These are phyloP conservation scores for Aphanomyces invadans DNA, from an alignment of 352 stramenopile species.

Conservation along the genomic window DNA sequence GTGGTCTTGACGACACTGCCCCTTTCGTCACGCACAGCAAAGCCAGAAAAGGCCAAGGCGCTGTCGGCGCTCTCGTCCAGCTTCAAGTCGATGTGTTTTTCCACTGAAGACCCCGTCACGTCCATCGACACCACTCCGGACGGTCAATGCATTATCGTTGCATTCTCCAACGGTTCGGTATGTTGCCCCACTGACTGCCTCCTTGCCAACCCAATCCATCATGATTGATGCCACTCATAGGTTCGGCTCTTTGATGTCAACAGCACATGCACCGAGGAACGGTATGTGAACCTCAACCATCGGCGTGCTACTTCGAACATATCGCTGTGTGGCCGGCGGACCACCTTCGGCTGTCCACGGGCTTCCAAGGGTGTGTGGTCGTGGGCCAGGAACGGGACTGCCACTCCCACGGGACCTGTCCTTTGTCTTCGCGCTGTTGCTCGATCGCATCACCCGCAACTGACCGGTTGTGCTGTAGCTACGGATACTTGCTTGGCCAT, in stretches of 20 bases:
- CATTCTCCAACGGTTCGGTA: constrained; percentile 70
- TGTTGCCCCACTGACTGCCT: background rate
- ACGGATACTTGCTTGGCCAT: constrained; percentile 60
- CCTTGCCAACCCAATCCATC: background rate
- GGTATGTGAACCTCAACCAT: no score
- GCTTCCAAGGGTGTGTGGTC: no score
- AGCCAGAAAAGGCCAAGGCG: constrained; percentile 9
- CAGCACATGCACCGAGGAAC: constrained; percentile 71
- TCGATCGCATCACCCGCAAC: no score
- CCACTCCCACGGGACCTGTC: no score
- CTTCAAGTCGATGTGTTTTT: constrained; percentile 52
- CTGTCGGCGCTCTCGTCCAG: constrained; percentile 19
- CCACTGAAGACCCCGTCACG: constrained; percentile 59
- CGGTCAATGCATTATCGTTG: constrained; percentile 74
- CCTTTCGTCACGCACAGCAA: no score
- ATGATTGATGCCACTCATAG: background rate
- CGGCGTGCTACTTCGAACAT: no score
- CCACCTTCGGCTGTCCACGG: no score
- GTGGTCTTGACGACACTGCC: no score
- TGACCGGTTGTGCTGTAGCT: no score
- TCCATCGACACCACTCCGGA: constrained; percentile 70
- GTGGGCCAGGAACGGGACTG: no score
- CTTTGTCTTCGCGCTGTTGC: no score
- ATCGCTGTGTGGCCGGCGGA: no score
- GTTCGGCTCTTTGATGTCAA: constrained; percentile 73